Conservation (phyloP, 208 protist genomes). For the Leishmania martiniquensis region DNA sequence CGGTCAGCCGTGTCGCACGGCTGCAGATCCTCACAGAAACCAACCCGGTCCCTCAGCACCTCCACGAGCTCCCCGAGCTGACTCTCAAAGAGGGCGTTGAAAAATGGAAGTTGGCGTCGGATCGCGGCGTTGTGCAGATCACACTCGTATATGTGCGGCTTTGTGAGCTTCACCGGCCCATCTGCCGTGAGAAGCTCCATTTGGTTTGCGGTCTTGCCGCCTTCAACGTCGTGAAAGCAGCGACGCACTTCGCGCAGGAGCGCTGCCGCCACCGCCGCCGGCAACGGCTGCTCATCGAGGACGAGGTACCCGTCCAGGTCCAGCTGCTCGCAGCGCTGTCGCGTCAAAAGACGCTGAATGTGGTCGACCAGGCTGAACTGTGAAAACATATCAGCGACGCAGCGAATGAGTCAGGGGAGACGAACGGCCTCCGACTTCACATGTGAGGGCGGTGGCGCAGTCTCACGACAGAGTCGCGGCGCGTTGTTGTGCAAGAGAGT, state of each 20-base stretch:
- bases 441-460: background rate
- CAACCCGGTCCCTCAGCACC: slow-evolving; percentile 38
- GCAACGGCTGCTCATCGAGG: slow-evolving; percentile 31
- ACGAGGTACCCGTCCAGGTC: slow-evolving; percentile 46
- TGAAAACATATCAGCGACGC: background rate
- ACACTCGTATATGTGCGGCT: slow-evolving; percentile 61
- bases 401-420: background rate
- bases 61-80: slow-evolving; percentile 40
- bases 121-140: slow-evolving; percentile 44
- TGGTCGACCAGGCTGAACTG: slow-evolving; percentile 17
- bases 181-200: slow-evolving; percentile 48
- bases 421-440: background rate
- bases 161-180: slow-evolving; percentile 46
- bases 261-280: slow-evolving; percentile 15
- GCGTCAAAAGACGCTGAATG: slow-evolving; percentile 33
- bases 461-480: background rate
- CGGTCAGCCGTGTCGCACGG: slow-evolving; percentile 19
- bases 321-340: slow-evolving; percentile 37
- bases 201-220: slow-evolving; percentile 38
- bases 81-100: slow-evolving; percentile 37
- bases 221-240: slow-evolving; percentile 43
- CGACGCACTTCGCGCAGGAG: slow-evolving; percentile 35
- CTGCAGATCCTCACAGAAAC: slow-evolving; percentile 38
- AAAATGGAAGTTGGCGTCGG: slow-evolving; percentile 37
- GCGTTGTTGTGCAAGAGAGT: background rate